Evolutionary conservation across 2,329 filamentous ascomycete genomes (phyloP), one percentile per base, ranked within the genome.

Genomic region (Dactylellina haptotyla): DNA sequence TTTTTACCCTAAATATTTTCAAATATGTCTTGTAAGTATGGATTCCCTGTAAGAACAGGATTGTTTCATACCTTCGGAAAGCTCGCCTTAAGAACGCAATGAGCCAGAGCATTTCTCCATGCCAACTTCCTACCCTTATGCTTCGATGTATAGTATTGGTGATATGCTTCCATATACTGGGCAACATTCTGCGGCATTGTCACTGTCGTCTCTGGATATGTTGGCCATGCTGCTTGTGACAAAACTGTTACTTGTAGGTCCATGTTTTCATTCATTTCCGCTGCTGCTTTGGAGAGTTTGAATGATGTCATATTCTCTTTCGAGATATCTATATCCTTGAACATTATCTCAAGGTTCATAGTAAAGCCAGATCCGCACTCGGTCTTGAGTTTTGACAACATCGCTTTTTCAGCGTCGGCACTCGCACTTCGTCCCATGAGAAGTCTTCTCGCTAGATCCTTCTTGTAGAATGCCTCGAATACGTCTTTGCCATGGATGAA

Each of bases 401-500:
- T 99, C 81, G 90, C 96, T 75, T 93, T 88, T 82, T 99, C 96
- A 0, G 95, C 94, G 81, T 99, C 95, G 64, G 94, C 91, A 79
- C 92, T 97, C 20, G 94, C 93, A 79, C 93, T 97, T 75, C 93
- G 88, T 39, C 90, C 90, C 92, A 98, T 93, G 63, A 99, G 85
- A 43, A 99, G 83, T 50, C 95, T 87, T 14, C 93, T 87, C 0
- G 96, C 94, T 56, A 99, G 85, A 79, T 98, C 95, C 79, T 95
- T 96, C 84, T 99, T 99, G 86, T 99, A 99, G 80, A 99, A 99
- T 0, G 95, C 94, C 80, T 99, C 95, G 75, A 99, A 99, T 0
- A 97, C 91, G 63, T 96, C 94, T 80, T 99, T 99, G 76, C 95
- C 95, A 79, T 98, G 90, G 32, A 99, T 92, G 80, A 98, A 98